phyloP scores from a whole-genome alignment of 768 basidiomycete species.

The Hypholoma sublateritium region DNA sequence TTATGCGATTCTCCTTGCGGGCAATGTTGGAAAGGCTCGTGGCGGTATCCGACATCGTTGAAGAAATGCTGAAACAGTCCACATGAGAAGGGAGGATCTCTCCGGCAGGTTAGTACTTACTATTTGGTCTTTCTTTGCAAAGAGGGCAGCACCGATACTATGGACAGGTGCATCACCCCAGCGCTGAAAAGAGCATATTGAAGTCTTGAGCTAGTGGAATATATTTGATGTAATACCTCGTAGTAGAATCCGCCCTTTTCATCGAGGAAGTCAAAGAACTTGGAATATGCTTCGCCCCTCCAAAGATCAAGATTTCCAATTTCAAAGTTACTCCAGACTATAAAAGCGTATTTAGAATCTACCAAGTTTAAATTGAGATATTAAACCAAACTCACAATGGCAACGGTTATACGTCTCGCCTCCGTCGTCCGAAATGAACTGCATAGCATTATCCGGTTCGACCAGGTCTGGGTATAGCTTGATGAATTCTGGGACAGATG shows the following conservation, averaged over 20 bases:
- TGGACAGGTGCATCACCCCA: conserved; percentile 95
- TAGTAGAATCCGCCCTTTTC: conserved; percentile 85
- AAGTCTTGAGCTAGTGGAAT: not conserved
- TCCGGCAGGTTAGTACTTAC: conserved; percentile 24
- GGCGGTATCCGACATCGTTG: conserved; percentile 89
- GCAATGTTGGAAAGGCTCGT: conserved; percentile 95
- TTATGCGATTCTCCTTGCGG: conserved; percentile 73
- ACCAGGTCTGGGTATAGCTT: conserved; percentile 58
- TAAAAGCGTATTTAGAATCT: not conserved
- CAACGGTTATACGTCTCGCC: conserved; percentile 76
- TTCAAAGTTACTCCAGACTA: conserved; percentile 95
- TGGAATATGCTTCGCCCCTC: conserved; percentile 77
- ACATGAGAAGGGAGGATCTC: not conserved
- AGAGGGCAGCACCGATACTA: conserved; percentile 87
- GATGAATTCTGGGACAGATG: conserved; percentile 63
- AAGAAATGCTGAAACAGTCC: conserved; percentile 68
- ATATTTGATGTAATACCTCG: conserved; percentile 45
- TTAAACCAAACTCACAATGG: conserved; percentile 51
- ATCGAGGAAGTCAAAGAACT: conserved; percentile 85
- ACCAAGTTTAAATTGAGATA: not conserved
- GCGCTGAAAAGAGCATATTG: conserved; percentile 41
- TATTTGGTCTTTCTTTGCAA: conserved; percentile 85
- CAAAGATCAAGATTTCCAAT: conserved; percentile 85
- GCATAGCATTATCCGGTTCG: conserved; percentile 71
- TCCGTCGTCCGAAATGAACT: conserved; percentile 77